Conservation (phyloP, 805 yeast species). For the Dipodascopsis uninucleata region DNA sequence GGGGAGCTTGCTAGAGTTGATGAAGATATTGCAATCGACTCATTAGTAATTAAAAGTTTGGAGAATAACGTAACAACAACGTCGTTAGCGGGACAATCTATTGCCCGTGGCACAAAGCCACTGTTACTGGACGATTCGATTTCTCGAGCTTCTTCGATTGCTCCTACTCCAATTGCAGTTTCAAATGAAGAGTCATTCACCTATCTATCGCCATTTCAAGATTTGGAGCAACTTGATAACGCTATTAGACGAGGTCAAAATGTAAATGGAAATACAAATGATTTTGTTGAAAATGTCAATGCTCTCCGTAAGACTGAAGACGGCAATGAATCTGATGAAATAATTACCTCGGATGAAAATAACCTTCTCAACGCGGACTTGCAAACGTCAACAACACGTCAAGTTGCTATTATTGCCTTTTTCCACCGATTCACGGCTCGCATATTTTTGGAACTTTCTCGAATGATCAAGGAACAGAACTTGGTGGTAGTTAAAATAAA, state of each 20-base stretch:
- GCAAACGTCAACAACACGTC: slow-evolving; percentile 15
- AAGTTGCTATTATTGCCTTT: slow-evolving; percentile 29
- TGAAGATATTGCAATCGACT: slow-evolving; percentile 43
- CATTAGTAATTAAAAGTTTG: slow-evolving; percentile 28
- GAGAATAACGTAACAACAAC: slow-evolving; percentile 16
- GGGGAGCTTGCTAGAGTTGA: slow-evolving; percentile 53
- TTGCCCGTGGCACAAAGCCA: slow-evolving; percentile 29
- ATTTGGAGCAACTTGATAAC: slow-evolving; percentile 19
- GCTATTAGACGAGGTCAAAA: slow-evolving; percentile 1
- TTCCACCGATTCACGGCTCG: slow-evolving; percentile 30
- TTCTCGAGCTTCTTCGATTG: slow-evolving; percentile 25
- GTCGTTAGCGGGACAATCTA: slow-evolving; percentile 13
- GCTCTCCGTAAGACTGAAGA: too few relatives aligned
- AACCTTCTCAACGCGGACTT: too few relatives aligned
- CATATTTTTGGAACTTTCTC: slow-evolving; percentile 18
- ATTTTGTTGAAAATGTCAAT: too few relatives aligned
- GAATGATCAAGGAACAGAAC: slow-evolving; percentile 21
- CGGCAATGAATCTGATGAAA: slow-evolving; percentile 13
- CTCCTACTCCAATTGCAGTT: slow-evolving; percentile 20
- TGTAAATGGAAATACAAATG: neutral
- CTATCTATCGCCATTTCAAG: slow-evolving; percentile 24
- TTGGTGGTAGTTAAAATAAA: slow-evolving; percentile 11
- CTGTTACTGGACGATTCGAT: slow-evolving; percentile 29
- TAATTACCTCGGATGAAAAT: slow-evolving; percentile 1
- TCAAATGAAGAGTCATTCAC: slow-evolving; percentile 23